phyloP scores from a whole-genome alignment of 768 basidiomycete genomes.

The Termitomyces sp. region DNA sequence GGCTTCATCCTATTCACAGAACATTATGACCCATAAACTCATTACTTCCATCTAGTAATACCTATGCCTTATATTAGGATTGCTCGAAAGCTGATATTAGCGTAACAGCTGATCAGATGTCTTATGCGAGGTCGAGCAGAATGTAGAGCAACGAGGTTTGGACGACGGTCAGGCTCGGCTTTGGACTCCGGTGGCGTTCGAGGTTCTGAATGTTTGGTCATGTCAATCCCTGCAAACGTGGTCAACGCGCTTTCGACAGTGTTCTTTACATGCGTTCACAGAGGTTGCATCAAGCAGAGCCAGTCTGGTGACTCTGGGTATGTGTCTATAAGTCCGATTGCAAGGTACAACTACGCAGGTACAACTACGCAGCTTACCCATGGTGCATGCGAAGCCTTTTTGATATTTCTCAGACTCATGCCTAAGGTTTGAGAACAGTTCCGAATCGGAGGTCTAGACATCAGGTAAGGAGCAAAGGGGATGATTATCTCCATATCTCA shows the following conservation, averaged over 20 bases:
- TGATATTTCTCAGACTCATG: background rate
- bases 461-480: background rate
- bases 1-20: background rate
- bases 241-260: background rate
- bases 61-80: too few species aligned
- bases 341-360: background rate
- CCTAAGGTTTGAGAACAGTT: background rate
- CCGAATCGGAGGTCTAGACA: background rate
- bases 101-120: background rate
- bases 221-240: background rate
- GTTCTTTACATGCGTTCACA: background rate
- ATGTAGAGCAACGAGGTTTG: background rate
- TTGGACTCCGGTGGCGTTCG: slow-evolving; percentile 1
- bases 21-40: background rate
- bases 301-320: background rate
- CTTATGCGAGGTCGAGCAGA: background rate
- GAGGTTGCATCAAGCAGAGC: background rate
- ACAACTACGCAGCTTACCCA: background rate
- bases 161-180: background rate
- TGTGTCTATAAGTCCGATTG: background rate
- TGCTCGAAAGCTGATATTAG: too few species aligned
- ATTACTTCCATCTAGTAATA: background rate
- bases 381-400: background rate
- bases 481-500: background rate
- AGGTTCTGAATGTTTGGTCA: background rate